Evolutionary conservation across 2,329 filamentous ascomycete species (phyloP).

Genomic region (Botrytis cinerea): DNA sequence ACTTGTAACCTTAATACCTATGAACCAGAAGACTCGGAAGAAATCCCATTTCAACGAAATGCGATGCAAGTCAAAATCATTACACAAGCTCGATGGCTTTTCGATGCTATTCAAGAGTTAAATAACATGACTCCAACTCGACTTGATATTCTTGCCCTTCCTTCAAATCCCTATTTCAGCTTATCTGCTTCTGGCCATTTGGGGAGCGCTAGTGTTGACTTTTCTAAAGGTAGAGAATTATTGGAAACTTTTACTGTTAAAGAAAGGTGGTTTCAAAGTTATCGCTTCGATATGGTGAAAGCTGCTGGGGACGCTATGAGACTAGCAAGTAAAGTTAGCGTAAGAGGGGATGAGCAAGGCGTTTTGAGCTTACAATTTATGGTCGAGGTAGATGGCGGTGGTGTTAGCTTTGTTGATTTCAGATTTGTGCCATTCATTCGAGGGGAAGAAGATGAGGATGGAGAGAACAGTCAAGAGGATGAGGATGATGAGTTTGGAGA

Average conservation of each 20-base stretch:
- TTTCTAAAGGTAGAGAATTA: slow-evolving; percentile 63
- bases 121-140: slow-evolving; percentile 64
- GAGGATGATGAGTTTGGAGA: slow-evolving; percentile 38
- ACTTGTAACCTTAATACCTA: slow-evolving; percentile 91
- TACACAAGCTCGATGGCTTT: slow-evolving; percentile 75
- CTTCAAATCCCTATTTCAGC: slow-evolving; percentile 67
- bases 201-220: slow-evolving; percentile 66
- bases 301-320: slow-evolving; percentile 91
- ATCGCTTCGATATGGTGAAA: slow-evolving; percentile 85
- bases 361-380: slow-evolving; percentile 95
- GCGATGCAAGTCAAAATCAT: slow-evolving; percentile 89
- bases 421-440: slow-evolving; percentile 73
- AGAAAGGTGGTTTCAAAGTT: slow-evolving; percentile 66
- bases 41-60: slow-evolving; percentile 85
- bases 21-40: slow-evolving; percentile 69
- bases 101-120: slow-evolving; percentile 71
- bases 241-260: slow-evolving; percentile 73
- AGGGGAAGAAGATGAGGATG: slow-evolving; percentile 54
- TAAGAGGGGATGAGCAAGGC: slow-evolving; percentile 83
- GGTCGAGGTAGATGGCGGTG: slow-evolving; percentile 77
- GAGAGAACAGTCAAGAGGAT: slow-evolving; percentile 46
- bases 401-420: slow-evolving; percentile 77
- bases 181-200: slow-evolving; percentile 66
- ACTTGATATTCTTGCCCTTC: slow-evolving; percentile 66
- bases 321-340: slow-evolving; percentile 86